A percentile compares a stretch with the other conserved stretches of the same genome.
phyloP scores from a whole-genome alignment of 352 stramenopile genomes.

The Phytophthora tentaculata region DNA sequence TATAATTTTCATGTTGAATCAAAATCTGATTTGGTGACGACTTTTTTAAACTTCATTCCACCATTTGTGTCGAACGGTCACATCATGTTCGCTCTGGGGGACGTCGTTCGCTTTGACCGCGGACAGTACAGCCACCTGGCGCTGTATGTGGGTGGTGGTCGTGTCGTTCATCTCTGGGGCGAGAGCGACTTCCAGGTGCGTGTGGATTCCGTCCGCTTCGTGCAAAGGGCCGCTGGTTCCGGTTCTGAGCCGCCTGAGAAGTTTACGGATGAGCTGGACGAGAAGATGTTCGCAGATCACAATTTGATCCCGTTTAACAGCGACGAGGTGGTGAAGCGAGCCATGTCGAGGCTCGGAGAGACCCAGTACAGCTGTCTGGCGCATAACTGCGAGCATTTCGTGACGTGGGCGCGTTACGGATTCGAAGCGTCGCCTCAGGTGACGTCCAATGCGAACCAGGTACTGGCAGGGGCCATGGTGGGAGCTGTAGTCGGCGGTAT shows the following conservation, averaged over 20 bases:
- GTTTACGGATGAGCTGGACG: slow-evolving; percentile 56
- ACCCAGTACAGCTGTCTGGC: slow-evolving; percentile 55
- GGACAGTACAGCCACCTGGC: slow-evolving; percentile 70
- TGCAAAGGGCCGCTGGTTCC: slow-evolving; percentile 23
- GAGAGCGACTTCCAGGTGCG: slow-evolving; percentile 59
- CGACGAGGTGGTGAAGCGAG: slow-evolving; percentile 52
- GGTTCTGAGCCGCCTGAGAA: slow-evolving; percentile 35
- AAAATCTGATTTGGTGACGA: too few species aligned
- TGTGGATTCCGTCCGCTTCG: slow-evolving; percentile 62
- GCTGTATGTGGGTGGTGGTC: slow-evolving; percentile 52
- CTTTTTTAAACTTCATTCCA: too few species aligned
- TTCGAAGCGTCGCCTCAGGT: slow-evolving; percentile 63
- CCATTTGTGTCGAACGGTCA: slow-evolving; percentile 12
- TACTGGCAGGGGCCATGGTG: slow-evolving; percentile 66
- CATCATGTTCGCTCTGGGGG: slow-evolving; percentile 38
- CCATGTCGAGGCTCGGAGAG: slow-evolving; percentile 57
- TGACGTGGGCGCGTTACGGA: slow-evolving; percentile 75
- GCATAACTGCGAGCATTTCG: slow-evolving; percentile 84
- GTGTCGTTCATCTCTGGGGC: slow-evolving; percentile 69
- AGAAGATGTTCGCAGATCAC: slow-evolving; percentile 54
- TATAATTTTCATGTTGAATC: background rate
- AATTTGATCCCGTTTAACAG: slow-evolving; percentile 44
- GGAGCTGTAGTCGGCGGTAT: slow-evolving; percentile 64
- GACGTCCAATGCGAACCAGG: slow-evolving; percentile 58
- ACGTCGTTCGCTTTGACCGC: slow-evolving; percentile 74